Evolutionary conservation across 1,139 yeast genomes (phyloP).

Genomic region (Hansenula sp.): DNA sequence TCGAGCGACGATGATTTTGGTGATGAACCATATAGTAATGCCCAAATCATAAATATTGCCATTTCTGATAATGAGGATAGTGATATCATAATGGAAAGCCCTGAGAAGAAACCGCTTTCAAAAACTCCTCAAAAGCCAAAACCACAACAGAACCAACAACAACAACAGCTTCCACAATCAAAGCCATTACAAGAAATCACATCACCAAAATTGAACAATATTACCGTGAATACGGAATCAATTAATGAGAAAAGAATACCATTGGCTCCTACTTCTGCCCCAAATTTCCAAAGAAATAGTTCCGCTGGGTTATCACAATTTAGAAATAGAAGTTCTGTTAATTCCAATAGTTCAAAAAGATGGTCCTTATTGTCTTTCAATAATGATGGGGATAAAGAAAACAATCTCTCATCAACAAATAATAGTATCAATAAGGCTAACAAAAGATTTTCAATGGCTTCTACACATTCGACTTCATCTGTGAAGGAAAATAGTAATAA

Average conservation of each 20-base stretch:
- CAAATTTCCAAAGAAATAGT: constrained; percentile 16
- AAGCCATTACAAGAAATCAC: constrained; percentile 13
- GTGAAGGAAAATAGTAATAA: constrained; percentile 8
- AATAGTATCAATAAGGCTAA: not conserved
- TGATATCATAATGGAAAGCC: constrained; percentile 14
- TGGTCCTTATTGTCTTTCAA: constrained; percentile 23
- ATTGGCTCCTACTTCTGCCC: constrained; percentile 8
- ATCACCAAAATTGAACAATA: constrained; percentile 10
- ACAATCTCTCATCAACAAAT: not conserved
- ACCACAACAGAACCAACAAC: not conserved
- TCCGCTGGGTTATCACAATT: constrained; percentile 17
- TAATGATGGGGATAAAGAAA: constrained; percentile 16
- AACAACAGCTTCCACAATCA: not conserved
- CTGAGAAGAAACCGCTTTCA: constrained; percentile 6
- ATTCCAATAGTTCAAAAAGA: constrained; percentile 21
- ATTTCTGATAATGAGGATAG: constrained; percentile 21
- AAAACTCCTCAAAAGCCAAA: constrained; percentile 1
- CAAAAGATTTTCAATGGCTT: constrained; percentile 16
- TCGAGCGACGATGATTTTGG: constrained; percentile 11
- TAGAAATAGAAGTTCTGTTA: constrained; percentile 19
- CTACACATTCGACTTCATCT: constrained; percentile 12
- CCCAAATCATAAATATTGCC: constrained; percentile 17
- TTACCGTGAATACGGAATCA: constrained; percentile 5
- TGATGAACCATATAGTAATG: constrained; percentile 15
- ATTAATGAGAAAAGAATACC: constrained; percentile 19